Evolutionary conservation across 805 yeast species (phyloP), one percentile per base, ranked within the genome.

Genomic region (Suhomyces sp.): DNA sequence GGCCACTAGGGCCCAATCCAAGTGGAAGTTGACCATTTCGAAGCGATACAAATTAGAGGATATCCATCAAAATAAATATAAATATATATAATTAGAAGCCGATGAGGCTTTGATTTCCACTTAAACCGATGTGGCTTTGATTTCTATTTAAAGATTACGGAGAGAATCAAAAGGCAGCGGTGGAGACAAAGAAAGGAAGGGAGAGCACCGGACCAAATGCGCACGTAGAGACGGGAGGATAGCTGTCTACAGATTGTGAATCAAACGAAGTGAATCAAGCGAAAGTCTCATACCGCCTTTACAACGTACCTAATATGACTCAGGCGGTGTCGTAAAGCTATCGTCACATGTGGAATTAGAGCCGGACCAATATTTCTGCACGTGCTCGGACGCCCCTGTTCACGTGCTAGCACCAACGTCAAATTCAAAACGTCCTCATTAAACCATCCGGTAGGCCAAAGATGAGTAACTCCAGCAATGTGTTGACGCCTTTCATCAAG

Each of bases 401-500:
- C 42, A 38, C 42, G 42, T 38, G 42, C 24, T 1, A 38, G 22
- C 9, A 19, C 23, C 13, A 36, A n/a, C 24, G 17, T 38, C 24
- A 19, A 38, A 38, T n/a, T 10, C 24, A 24, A 38, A 38, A 38
- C 42, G 6, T 38, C 24, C 42, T 8, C 24, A 10, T 9, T 38
- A 6, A 38, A 8, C 7, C 29, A 17, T 19, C 17, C 41, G n/a
- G 22, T 38, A 38, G 17, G 42, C 22, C 42, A 24, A 42, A 17
- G 54, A 40, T 26, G 50, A 35, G 26, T 31, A 48, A 31, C 42
- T 46, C 56, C 23, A 54, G 53, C 50, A 72, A 70, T 53, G 68
- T 68, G 13, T 67, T 76, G 41, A 72, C 79, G 24, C 88, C 89
- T 5, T 86, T 78, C 67, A 82, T 90, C 56, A 86, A 86, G 70